Evolutionary conservation across 345 rosid genomes (phyloP).

Genomic region (Citrus medica): DNA sequence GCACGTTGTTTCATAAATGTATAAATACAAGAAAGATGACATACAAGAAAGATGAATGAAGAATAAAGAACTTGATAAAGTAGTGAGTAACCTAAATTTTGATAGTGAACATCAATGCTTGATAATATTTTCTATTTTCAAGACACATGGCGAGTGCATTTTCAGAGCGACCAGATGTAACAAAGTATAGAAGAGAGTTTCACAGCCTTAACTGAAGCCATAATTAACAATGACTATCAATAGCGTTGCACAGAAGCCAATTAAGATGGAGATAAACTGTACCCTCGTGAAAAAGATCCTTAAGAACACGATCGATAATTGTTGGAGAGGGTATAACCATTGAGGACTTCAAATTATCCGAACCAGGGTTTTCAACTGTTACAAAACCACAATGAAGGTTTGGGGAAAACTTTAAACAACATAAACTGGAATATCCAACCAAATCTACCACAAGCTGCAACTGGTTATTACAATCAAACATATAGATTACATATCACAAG

Average conservation of each 20-base stretch:
- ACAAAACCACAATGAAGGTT: slow-evolving; percentile 15
- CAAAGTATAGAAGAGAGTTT: slow-evolving; percentile 3
- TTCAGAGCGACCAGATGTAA: neutral
- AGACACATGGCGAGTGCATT: neutral
- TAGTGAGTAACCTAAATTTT: neutral
- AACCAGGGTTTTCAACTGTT: slow-evolving; percentile 68
- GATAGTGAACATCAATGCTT: neutral
- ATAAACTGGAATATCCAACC: slow-evolving; percentile 10
- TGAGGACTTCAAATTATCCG: slow-evolving; percentile 65
- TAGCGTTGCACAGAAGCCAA: neutral
- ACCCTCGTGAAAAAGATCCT: slow-evolving; percentile 92
- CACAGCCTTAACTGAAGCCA: neutral
- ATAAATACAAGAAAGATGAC: neutral
- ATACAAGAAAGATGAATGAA: neutral
- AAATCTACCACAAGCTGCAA: slow-evolving; percentile 18
- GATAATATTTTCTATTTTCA: neutral
- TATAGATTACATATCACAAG: slow-evolving; percentile 6
- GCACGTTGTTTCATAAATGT: neutral
- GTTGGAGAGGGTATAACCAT: slow-evolving; percentile 81
- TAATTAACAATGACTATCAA: neutral
- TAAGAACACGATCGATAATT: slow-evolving; percentile 86
- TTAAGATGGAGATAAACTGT: slow-evolving; percentile 15
- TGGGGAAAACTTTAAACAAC: neutral
- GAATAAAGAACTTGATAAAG: neutral
- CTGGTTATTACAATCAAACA: neutral